Evolutionary conservation across 306 rosid species (phyloP), one percentile per base, ranked within the genome.

Genomic region (Cajanus cajan): DNA sequence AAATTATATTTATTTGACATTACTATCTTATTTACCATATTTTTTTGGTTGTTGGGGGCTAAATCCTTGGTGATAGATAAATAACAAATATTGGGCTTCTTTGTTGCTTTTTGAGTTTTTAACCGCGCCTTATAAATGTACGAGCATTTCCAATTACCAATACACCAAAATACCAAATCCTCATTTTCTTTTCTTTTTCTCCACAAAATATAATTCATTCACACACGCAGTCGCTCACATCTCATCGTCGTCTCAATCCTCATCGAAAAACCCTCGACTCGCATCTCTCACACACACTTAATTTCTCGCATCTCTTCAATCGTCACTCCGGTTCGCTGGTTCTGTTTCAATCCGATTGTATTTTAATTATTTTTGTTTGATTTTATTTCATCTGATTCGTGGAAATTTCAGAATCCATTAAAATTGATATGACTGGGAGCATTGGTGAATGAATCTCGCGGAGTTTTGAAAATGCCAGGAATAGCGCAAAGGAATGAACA

Each of bases 381-480:
- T 61, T 82, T 45, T 75, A 31, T 55, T 13, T 13, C n/a, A 50
- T 83, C 34, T 50, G 77, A 83, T 86, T 91, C 52, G 41, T 59
- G 10, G 70, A 0, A 13, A 73, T 83, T 86, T 78, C 51, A n/a
- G 25, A 50, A 55, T 40, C 68, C 52, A 57, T 84, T 89, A 44
- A 78, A 90, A 83, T 88, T 82, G 31, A 58, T 9, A 75, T 70
- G 79, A 51, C 19, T 19, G 89, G 85, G 78, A 71, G 80, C 78
- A 82, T 82, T 79, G 78, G 64, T 71, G 85, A 74, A 82, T 85
- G 93, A 83, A 80, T 83, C 77, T 85, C 54, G 28, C 59, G 31
- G 74, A 39, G 82, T 80, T 82, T 39, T 91, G 91, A 88, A 86
- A 81, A 96, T 96, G 99, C 99, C 99, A 10, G 93, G 90, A 47